Percentiles rank a stretch among this genome's conserved stretches.
phyloP scores from a whole-genome alignment of 2,329 filamentous ascomycete genomes.

The Hortaea werneckii region DNA sequence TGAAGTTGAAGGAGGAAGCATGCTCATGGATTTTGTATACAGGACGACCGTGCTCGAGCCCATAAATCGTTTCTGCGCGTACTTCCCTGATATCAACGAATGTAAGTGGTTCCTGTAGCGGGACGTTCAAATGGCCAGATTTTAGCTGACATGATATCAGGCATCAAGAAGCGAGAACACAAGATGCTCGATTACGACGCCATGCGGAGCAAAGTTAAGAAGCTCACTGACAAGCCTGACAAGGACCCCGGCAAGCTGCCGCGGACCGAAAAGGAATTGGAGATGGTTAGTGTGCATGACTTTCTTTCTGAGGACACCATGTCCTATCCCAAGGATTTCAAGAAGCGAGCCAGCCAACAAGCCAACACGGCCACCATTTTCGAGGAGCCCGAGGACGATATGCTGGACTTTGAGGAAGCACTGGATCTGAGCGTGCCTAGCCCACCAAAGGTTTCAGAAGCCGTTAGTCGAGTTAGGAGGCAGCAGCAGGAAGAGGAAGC shows the following conservation, averaged over 20 bases:
- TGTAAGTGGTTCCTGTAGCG: conserved; percentile 43
- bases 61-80: conserved; percentile 90
- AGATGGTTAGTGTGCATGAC: conserved; percentile 48
- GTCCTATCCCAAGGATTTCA: no score
- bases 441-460: conserved; percentile 19
- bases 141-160: conserved; percentile 28
- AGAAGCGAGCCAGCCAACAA: background rate
- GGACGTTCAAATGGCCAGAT: no score
- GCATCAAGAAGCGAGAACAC: conserved; percentile 96
- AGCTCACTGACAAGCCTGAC: conserved; percentile 93
- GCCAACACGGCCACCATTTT: background rate
- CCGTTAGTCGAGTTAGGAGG: conserved; percentile 7
- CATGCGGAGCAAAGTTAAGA: conserved; percentile 91
- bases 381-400: background rate
- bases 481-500: conserved; percentile 5
- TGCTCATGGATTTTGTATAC: conserved; percentile 23
- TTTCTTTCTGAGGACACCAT: conserved; percentile 3
- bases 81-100: conserved; percentile 98
- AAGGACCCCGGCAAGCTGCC: conserved; percentile 97
- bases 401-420: conserved; percentile 1
- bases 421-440: conserved; percentile 13
- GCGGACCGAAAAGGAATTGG: conserved; percentile 88
- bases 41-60: conserved; percentile 90
- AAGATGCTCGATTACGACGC: conserved; percentile 98
- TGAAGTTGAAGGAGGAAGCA: conserved; percentile 7